Conservation (phyloP, 768 basidiomycete species). For the Kwoniella dendrophila region DNA sequence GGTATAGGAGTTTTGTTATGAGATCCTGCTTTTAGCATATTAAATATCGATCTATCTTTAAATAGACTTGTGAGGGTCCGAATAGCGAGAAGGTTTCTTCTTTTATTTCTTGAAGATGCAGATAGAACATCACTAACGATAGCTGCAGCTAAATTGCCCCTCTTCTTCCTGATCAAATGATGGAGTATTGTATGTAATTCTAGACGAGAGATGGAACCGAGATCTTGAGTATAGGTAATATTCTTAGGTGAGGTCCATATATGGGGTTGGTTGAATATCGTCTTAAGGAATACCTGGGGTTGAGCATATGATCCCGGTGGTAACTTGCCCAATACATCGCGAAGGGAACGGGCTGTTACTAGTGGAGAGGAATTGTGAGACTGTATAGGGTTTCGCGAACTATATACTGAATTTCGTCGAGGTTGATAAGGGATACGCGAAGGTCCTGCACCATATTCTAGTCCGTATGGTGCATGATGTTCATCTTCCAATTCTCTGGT, state of each 20-base stretch:
- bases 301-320: slow-evolving; percentile 19
- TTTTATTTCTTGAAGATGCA: not conserved
- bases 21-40: not conserved
- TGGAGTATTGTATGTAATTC: slow-evolving; percentile 26
- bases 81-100: slow-evolving; percentile 6
- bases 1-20: not conserved
- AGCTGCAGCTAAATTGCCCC: slow-evolving; percentile 17
- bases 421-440: slow-evolving; percentile 29
- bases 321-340: not conserved
- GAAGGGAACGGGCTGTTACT: slow-evolving; percentile 1
- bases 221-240: not conserved
- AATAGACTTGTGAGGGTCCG: slow-evolving; percentile 13
- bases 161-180: slow-evolving; percentile 23
- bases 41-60: slow-evolving; percentile 1
- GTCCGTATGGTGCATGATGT: slow-evolving; percentile 24
- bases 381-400: not conserved
- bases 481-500: not conserved
- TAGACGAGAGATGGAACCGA: slow-evolving; percentile 18
- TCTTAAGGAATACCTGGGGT: not conserved
- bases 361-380: not conserved
- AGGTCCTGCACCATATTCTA: slow-evolving; percentile 35
- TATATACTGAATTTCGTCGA: not conserved
- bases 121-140: slow-evolving; percentile 7
- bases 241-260: not conserved
- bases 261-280: slow-evolving; percentile 5